Conservation (phyloP, 306 rosid genomes). For the Delonix regia region DNA sequence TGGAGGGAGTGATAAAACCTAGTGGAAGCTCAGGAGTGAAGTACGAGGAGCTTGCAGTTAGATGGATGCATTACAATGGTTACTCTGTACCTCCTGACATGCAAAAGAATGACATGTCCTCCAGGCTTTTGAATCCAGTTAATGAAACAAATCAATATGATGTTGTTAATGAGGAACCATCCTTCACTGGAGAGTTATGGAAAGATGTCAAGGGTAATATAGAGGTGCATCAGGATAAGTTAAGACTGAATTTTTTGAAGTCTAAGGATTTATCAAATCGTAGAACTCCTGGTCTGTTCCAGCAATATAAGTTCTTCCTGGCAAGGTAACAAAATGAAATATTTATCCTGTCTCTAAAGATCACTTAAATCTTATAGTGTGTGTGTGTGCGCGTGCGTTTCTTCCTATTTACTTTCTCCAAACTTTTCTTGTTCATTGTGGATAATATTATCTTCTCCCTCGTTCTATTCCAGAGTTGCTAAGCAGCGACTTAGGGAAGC, state of each 20-base stretch:
- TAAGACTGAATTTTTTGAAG: conserved; percentile 62
- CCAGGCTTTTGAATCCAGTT: conserved; percentile 42
- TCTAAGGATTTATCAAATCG: conserved; percentile 80
- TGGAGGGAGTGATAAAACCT: conserved; percentile 75
- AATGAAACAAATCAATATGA: conserved; percentile 44
- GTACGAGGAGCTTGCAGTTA: conserved; percentile 72
- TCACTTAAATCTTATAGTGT: neutral
- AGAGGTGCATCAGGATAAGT: conserved; percentile 67
- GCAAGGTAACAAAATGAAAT: conserved; percentile 56
- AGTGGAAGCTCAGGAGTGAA: conserved; percentile 56
- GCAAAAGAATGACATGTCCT: conserved; percentile 46
- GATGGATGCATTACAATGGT: conserved; percentile 90
- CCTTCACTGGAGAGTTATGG: conserved; percentile 93
- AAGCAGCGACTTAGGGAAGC: conserved; percentile 95
- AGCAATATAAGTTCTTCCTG: conserved; percentile 83
- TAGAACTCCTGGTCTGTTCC: conserved; percentile 70
- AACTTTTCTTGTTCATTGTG: conserved; percentile 23
- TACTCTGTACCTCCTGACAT: conserved; percentile 83
- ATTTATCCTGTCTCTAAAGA: neutral
- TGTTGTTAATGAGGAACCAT: conserved; percentile 44
- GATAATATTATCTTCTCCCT: conserved; percentile 27
- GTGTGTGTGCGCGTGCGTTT: no score
- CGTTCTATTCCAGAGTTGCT: conserved; percentile 59
- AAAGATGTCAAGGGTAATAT: conserved; percentile 72
- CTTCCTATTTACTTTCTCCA: neutral